Conservation (phyloP, 176 grass and related monocot genomes). For the Rhynchospora tenuis region DNA sequence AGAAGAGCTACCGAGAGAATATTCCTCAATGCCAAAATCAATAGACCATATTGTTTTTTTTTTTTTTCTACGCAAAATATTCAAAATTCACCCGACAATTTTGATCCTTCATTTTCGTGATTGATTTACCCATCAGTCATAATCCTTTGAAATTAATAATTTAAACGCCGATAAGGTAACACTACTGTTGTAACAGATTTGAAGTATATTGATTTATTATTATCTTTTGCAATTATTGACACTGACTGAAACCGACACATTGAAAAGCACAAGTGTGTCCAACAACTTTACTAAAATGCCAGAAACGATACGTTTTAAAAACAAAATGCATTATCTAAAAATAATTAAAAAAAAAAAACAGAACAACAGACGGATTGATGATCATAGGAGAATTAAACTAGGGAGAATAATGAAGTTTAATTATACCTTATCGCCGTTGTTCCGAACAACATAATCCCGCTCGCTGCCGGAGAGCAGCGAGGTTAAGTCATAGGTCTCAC, state of each 20-base stretch:
- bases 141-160: neutral
- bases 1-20: neutral
- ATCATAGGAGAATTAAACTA: neutral
- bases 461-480: conserved; percentile 11
- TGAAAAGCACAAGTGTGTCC: neutral
- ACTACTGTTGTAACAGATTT: neutral
- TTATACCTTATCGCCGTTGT: conserved; percentile 19
- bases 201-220: neutral
- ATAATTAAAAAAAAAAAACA: neutral
- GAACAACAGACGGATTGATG: too few species aligned
- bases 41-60: neutral
- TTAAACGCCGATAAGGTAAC: neutral
- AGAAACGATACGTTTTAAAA: too few species aligned
- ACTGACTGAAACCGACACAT: too few species aligned
- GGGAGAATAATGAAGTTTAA: neutral
- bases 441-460: conserved; percentile 9
- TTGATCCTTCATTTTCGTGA: neutral
- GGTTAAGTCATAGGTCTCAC: conserved; percentile 15
- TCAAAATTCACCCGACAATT: neutral
- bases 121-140: neutral
- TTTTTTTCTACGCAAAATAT: neutral
- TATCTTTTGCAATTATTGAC: too few species aligned
- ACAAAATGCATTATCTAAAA: too few species aligned
- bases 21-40: neutral
- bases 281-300: neutral